A percentile compares a stretch with the other conserved stretches of the same genome.
Evolutionary conservation across 768 basidiomycete species (phyloP).

Genomic region (Coprinopsis cinerea): DNA sequence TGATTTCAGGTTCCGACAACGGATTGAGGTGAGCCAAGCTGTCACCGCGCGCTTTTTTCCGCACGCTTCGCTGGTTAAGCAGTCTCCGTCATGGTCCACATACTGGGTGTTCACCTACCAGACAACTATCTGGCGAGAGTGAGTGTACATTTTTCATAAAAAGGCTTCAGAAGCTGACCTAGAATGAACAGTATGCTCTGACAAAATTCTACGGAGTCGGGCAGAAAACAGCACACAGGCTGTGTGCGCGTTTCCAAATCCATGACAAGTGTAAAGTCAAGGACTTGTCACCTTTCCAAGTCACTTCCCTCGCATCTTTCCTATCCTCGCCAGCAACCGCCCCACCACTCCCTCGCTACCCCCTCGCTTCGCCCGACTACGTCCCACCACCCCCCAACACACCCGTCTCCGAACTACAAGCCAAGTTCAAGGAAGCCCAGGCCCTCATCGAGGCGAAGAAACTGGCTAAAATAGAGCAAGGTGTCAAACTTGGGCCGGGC

Average conservation of each 20-base stretch:
- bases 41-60: constrained; percentile 6
- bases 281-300: constrained; percentile 79
- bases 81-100: constrained; percentile 62
- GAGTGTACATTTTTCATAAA: constrained; percentile 18
- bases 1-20: constrained; percentile 12
- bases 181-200: constrained; percentile 67
- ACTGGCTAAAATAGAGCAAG: constrained; percentile 23
- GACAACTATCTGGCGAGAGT: constrained; percentile 78
- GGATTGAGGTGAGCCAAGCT: background rate
- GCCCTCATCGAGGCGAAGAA: constrained; percentile 22
- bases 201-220: constrained; percentile 89
- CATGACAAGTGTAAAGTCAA: constrained; percentile 80
- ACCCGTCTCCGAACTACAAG: constrained; percentile 33
- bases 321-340: constrained; percentile 85
- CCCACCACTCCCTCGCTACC: constrained; percentile 56
- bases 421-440: constrained; percentile 29
- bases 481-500: constrained; percentile 14
- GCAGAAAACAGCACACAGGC: constrained; percentile 61
- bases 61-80: constrained; percentile 6
- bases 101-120: constrained; percentile 78
- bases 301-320: constrained; percentile 89
- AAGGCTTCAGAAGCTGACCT: background rate
- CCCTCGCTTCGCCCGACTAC: constrained; percentile 54
- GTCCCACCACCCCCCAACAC: constrained; percentile 40
- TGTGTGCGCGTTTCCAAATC: constrained; percentile 90